Base-by-base conservation (phyloP, 2,329 filamentous ascomycete genomes). In the Setomelanomma holmii region DNA sequence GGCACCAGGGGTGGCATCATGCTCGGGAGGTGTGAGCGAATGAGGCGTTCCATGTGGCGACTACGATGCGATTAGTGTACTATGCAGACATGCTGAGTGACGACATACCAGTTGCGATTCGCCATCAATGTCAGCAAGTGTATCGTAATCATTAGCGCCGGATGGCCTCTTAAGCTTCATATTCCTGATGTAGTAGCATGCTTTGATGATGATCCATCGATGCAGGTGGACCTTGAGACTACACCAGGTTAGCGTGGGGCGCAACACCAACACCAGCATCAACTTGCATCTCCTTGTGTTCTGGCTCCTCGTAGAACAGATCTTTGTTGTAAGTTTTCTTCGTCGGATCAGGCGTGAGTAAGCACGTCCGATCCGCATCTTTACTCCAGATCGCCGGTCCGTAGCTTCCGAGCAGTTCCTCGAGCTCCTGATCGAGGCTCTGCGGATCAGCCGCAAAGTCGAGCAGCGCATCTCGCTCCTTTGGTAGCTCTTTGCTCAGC, bases 181-280 rank as follows among this genome's bases (percentile, higher is more conserved):
- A 54, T 73, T 73, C 21, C 71, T 62, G 23, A 73, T 73, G 45
- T 72, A 73, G 47, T 74, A 73, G 57, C 71, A 74, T 23, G 71
- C 71, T 57, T 74, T 74, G 68, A 74, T 73, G 63, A 73, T 69
- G 56, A 74, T 71, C 71, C 71, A 74, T 51, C 71, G 68, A 51
- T 74, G 71, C 57, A 74, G 58, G 42, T 74, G 71, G 41, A 70
- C 68, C 51, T 72, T 71, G 45, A 74, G 67, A 36, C 69, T 71
- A 46, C 5, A 53, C 24, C 17, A 41, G 34, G 40, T 63, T 57
- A 64, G 59, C 40, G 43, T 36, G 24, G 17, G 16, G 21, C 7
- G 43, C 27, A 45, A 44, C 54, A 52, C 23, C 41, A 41, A 42
- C 40, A 45, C 33, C 43, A 45, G 39, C 17, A 34, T 50, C 49